phyloP scores from a whole-genome alignment of 2,329 filamentous ascomycete genomes.

The Pseudogymnoascus sp. region DNA sequence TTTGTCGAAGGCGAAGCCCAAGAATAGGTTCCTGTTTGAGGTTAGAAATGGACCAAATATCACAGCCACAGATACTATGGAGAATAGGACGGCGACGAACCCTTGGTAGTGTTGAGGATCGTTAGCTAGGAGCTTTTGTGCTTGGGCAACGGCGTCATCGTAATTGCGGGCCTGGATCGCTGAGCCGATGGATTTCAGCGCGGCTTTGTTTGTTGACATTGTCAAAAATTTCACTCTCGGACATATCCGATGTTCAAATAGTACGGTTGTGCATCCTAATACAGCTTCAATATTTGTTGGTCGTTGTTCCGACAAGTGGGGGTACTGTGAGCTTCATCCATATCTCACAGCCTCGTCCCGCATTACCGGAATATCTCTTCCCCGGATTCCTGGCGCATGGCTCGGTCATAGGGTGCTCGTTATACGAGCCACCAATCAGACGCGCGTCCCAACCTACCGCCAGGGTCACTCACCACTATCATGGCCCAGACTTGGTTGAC shows the following conservation, averaged over 20 bases:
- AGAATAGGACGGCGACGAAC: conserved; percentile 35
- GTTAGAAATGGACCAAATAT: not conserved
- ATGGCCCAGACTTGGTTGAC: not conserved
- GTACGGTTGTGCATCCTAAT: not conserved
- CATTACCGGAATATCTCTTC: conserved; percentile 4
- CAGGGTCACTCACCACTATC: conserved; percentile 3
- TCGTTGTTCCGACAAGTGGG: not conserved
- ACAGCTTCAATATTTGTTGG: not conserved
- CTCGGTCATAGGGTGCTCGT: not conserved
- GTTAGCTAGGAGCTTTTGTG: conserved; percentile 57
- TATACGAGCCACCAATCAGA: not conserved
- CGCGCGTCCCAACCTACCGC: not conserved
- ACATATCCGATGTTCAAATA: not conserved
- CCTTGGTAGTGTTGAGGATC: conserved; percentile 78
- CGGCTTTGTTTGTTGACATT: conserved; percentile 42
- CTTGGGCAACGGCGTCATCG: conserved; percentile 63
- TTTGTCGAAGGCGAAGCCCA: conserved; percentile 79
- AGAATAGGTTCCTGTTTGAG: conserved; percentile 60
- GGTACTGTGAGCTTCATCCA: not conserved
- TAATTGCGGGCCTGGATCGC: conserved; percentile 72
- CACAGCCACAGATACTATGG: not conserved
- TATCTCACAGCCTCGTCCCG: conserved; percentile 5
- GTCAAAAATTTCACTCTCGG: not conserved
- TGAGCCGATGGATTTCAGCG: conserved; percentile 72
- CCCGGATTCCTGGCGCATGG: not conserved